phyloP scores from a whole-genome alignment of 176 grass and related monocot genomes.

The Aegilops longissima region DNA sequence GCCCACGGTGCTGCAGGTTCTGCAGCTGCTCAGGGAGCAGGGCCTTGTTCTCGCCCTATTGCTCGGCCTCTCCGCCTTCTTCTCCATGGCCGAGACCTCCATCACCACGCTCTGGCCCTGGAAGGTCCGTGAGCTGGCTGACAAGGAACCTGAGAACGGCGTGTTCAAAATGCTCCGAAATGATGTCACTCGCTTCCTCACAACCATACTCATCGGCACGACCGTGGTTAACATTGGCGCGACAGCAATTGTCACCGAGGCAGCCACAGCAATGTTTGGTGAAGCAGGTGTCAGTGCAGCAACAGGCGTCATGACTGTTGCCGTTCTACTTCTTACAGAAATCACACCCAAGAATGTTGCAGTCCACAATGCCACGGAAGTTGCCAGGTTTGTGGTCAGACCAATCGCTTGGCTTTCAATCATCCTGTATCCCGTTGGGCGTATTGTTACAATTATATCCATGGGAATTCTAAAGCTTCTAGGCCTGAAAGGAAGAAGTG shows the following conservation, averaged over 20 bases:
- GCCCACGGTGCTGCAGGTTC: slow-evolving; percentile 62
- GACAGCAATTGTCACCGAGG: slow-evolving; percentile 92
- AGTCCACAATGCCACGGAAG: slow-evolving; percentile 91
- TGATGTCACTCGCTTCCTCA: slow-evolving; percentile 94
- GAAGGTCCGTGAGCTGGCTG: slow-evolving; percentile 96
- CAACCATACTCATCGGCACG: slow-evolving; percentile 98
- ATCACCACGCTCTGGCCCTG: slow-evolving; percentile 99
- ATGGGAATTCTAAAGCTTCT: slow-evolving; percentile 97
- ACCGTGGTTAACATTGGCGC: slow-evolving; percentile 98
- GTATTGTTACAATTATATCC: slow-evolving; percentile 85
- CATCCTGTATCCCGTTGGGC: slow-evolving; percentile 91
- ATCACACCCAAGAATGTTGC: slow-evolving; percentile 98
- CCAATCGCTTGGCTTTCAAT: slow-evolving; percentile 95
- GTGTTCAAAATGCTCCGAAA: slow-evolving; percentile 96
- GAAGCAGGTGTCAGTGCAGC: slow-evolving; percentile 93
- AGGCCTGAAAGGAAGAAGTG: slow-evolving; percentile 91
- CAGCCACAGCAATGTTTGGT: slow-evolving; percentile 94
- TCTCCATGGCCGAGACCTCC: slow-evolving; percentile 96
- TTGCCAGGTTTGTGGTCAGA: slow-evolving; percentile 95
- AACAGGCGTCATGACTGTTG: slow-evolving; percentile 96
- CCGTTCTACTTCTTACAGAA: slow-evolving; percentile 92
- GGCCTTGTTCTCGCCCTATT: slow-evolving; percentile 62
- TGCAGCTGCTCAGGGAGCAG: slow-evolving; percentile 79
- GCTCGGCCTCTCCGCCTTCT: slow-evolving; percentile 91
- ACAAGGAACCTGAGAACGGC: slow-evolving; percentile 96